Percentiles rank a stretch among this genome's conserved stretches.
These are phyloP conservation scores for Mrakiaceae sp. DNA, from an alignment of 1,284 basidiomycete species.

Conservation along the genomic window DNA sequence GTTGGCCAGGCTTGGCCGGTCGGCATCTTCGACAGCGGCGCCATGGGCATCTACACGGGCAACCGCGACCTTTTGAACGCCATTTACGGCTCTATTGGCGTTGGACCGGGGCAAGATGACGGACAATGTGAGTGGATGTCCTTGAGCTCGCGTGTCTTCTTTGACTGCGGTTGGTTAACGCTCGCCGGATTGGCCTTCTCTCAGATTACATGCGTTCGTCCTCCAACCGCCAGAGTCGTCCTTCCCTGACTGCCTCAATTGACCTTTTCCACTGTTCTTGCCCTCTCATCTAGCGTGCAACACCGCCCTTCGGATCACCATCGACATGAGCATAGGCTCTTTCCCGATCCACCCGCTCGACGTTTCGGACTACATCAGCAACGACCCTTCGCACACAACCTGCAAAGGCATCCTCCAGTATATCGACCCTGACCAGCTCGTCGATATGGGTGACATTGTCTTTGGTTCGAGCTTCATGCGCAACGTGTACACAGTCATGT, in stretches of 20 bases:
- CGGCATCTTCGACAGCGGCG: slow-evolving; percentile 12
- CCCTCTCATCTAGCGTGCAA: neutral
- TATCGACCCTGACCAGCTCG: neutral
- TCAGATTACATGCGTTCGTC: too few species aligned
- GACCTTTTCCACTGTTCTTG: neutral
- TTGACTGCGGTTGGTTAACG: neutral
- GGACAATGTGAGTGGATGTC: slow-evolving; percentile 47
- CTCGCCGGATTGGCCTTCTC: too few species aligned
- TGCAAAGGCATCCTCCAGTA: slow-evolving; percentile 36
- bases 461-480: slow-evolving; percentile 58
- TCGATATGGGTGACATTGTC: slow-evolving; percentile 38
- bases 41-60: slow-evolving; percentile 10
- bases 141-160: neutral
- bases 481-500: slow-evolving; percentile 40
- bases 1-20: slow-evolving; percentile 13
- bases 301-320: slow-evolving; percentile 52
- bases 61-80: slow-evolving; percentile 48
- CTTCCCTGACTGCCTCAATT: neutral
- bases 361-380: slow-evolving; percentile 40
- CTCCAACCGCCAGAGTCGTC: too few species aligned
- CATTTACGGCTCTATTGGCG: slow-evolving; percentile 61
- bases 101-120: slow-evolving; percentile 44
- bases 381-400: slow-evolving; percentile 37
- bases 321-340: slow-evolving; percentile 38
- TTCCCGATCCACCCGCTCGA: slow-evolving; percentile 56